Percentiles rank a stretch among this genome's conserved stretches.
These are phyloP conservation scores for Tarenaya hassleriana DNA, from an alignment of 345 rosid genomes.

Conservation along the genomic window DNA sequence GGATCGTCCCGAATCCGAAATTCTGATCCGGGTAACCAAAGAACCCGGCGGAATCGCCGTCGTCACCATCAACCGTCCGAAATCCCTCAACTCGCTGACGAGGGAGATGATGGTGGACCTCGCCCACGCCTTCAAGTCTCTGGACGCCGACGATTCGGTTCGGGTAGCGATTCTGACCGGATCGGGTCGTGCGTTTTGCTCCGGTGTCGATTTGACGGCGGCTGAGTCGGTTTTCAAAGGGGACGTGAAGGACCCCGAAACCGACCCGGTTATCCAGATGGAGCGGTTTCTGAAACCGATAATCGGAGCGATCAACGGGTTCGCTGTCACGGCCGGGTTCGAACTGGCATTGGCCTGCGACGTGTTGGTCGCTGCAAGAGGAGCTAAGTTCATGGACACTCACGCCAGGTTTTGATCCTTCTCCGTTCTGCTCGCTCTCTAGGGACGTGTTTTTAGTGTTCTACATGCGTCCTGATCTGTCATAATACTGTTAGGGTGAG, in stretches of 20 bases:
- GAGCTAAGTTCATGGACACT: slow-evolving; percentile 79
- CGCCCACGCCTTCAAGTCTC: slow-evolving; percentile 53
- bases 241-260: slow-evolving; percentile 73
- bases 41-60: slow-evolving; percentile 54
- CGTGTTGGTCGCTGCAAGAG: slow-evolving; percentile 61
- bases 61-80: slow-evolving; percentile 85
- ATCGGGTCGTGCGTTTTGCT: slow-evolving; percentile 79
- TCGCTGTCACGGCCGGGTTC: slow-evolving; percentile 87
- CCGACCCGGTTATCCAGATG: slow-evolving; percentile 75
- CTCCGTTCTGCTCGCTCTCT: neutral
- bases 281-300: slow-evolving; percentile 71
- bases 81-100: slow-evolving; percentile 80
- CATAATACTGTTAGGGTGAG: neutral
- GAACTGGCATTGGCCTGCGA: slow-evolving; percentile 91
- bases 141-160: slow-evolving; percentile 50
- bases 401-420: slow-evolving; percentile 82
- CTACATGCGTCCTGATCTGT: neutral
- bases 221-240: slow-evolving; percentile 92
- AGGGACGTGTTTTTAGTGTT: slow-evolving; percentile 1
- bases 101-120: slow-evolving; percentile 62
- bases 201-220: slow-evolving; percentile 81
- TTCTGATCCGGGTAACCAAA: slow-evolving; percentile 50
- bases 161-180: slow-evolving; percentile 62
- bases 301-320: slow-evolving; percentile 81
- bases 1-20: slow-evolving; percentile 29